These are phyloP conservation scores for Ascocoryne sarcoides DNA, from an alignment of 2,329 filamentous ascomycete genomes.

Conservation along the genomic window DNA sequence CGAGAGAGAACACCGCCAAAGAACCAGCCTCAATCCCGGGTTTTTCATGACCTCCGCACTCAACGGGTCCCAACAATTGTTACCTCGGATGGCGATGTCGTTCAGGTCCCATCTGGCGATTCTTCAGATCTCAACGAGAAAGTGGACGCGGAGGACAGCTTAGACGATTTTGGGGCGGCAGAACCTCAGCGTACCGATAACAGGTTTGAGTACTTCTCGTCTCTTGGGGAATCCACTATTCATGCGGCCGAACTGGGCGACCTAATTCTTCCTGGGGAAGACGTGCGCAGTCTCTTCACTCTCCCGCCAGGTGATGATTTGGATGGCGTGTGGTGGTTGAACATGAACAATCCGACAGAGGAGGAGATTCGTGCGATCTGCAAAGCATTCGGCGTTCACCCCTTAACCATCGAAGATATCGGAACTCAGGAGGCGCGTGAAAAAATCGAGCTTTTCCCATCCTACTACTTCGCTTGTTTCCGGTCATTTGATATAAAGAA, in stretches of 20 bases:
- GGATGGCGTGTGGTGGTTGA: slow-evolving; percentile 95
- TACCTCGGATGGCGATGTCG: slow-evolving; percentile 48
- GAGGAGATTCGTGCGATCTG: slow-evolving; percentile 83
- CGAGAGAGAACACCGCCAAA: slow-evolving; percentile 32
- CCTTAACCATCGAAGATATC: slow-evolving; percentile 93
- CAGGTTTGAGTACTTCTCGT: slow-evolving; percentile 95
- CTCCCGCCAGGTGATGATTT: slow-evolving; percentile 53
- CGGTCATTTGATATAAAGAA: slow-evolving; percentile 77
- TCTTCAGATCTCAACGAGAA: slow-evolving; percentile 43
- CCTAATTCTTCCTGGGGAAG: slow-evolving; percentile 80
- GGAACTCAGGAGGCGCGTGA: slow-evolving; percentile 90
- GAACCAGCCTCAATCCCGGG: slow-evolving; percentile 23
- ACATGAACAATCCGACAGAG: slow-evolving; percentile 81
- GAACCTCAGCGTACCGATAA: slow-evolving; percentile 32
- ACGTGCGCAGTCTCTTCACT: slow-evolving; percentile 77
- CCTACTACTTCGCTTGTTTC: slow-evolving; percentile 98
- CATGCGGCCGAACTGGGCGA: slow-evolving; percentile 85
- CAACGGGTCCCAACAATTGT: slow-evolving; percentile 13
- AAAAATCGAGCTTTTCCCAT: slow-evolving; percentile 95
- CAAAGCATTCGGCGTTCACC: slow-evolving; percentile 92
- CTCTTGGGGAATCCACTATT: slow-evolving; percentile 85
- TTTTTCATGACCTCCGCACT: slow-evolving; percentile 28
- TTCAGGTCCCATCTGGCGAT: slow-evolving; percentile 41
- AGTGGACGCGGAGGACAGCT: slow-evolving; percentile 26
- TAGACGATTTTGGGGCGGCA: slow-evolving; percentile 10